Conservation (phyloP, 2,329 filamentous ascomycete genomes). For the Clarireedia hainanense region DNA sequence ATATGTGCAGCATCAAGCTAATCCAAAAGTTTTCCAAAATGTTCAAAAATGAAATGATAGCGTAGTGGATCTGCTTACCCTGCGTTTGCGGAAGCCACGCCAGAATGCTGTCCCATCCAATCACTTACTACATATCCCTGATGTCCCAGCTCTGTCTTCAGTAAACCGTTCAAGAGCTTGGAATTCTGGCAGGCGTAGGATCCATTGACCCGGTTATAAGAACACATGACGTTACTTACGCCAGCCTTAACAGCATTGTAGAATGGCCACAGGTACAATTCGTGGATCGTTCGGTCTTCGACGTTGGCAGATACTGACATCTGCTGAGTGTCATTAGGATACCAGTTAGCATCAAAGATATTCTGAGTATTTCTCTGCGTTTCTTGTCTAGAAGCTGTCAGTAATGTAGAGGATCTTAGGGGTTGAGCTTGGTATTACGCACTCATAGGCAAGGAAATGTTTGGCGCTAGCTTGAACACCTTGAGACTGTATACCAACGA, state of each 20-base stretch:
- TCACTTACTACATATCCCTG: slow-evolving; percentile 55
- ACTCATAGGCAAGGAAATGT: slow-evolving; percentile 41
- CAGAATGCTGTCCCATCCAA: slow-evolving; percentile 55
- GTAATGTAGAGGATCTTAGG: too few relatives aligned
- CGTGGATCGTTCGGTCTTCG: slow-evolving; percentile 64
- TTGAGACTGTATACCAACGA: slow-evolving; percentile 29
- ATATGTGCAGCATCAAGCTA: too few relatives aligned
- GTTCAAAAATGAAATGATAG: too few relatives aligned
- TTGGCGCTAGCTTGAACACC: slow-evolving; percentile 32
- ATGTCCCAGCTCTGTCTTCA: slow-evolving; percentile 44
- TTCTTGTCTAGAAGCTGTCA: slow-evolving; percentile 33
- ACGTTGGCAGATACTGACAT: slow-evolving; percentile 60
- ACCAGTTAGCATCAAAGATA: not conserved
- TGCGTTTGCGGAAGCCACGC: slow-evolving; percentile 48
- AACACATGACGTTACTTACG: slow-evolving; percentile 66
- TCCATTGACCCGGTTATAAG: slow-evolving; percentile 42
- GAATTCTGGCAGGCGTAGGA: slow-evolving; percentile 44
- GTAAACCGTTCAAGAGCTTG: slow-evolving; percentile 39
- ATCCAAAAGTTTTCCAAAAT: too few relatives aligned
- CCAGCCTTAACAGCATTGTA: slow-evolving; percentile 70
- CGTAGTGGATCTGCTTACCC: slow-evolving; percentile 21
- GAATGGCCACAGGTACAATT: slow-evolving; percentile 82
- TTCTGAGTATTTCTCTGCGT: slow-evolving; percentile 28
- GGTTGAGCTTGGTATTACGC: too few relatives aligned
- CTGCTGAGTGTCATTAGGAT: slow-evolving; percentile 8